These are phyloP conservation scores for Thelonectria blattea DNA, from an alignment of 2,329 filamentous ascomycete species.

Conservation along the genomic window DNA sequence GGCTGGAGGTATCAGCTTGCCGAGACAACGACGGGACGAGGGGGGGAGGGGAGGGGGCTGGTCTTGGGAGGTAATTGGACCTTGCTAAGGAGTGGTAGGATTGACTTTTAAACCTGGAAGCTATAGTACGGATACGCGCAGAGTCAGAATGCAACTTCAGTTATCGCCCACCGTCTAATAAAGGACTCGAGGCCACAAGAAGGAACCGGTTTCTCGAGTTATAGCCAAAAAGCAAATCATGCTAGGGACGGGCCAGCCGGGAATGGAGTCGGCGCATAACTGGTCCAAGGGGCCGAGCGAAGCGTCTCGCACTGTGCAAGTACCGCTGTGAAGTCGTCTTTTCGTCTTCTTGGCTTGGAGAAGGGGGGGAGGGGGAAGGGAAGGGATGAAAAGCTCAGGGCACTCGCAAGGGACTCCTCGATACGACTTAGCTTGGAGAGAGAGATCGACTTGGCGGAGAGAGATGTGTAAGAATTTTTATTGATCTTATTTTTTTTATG, in stretches of 20 bases:
- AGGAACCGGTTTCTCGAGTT: too few species aligned
- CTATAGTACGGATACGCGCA: too few species aligned
- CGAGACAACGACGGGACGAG: slow-evolving; percentile 5
- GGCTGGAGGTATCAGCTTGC: slow-evolving; percentile 5
- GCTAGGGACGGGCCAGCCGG: neutral
- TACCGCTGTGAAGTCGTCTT: too few species aligned
- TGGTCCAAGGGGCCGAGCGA: slow-evolving; percentile 11
- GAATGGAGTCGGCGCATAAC: neutral
- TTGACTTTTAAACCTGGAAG: too few species aligned
- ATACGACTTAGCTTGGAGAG: slow-evolving; percentile 11
- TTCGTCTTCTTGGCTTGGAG: too few species aligned
- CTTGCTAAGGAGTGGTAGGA: too few species aligned
- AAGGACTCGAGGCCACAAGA: too few species aligned
- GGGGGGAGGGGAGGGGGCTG: neutral
- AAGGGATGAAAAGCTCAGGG: neutral
- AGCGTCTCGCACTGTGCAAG: slow-evolving; percentile 24
- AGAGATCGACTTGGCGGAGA: neutral
- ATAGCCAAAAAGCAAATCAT: too few species aligned
- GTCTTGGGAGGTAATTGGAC: neutral
- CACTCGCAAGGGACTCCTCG: slow-evolving; percentile 15
- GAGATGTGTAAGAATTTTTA: too few species aligned
- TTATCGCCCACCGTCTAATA: too few species aligned
- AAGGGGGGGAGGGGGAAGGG: neutral
- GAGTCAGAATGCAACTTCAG: too few species aligned
- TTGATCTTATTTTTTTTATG: too few species aligned